Percentiles rank a stretch among this genome's conserved stretches.
Evolutionary conservation across 441 rosid species (phyloP).

Genomic region (Pelargonium australe): DNA sequence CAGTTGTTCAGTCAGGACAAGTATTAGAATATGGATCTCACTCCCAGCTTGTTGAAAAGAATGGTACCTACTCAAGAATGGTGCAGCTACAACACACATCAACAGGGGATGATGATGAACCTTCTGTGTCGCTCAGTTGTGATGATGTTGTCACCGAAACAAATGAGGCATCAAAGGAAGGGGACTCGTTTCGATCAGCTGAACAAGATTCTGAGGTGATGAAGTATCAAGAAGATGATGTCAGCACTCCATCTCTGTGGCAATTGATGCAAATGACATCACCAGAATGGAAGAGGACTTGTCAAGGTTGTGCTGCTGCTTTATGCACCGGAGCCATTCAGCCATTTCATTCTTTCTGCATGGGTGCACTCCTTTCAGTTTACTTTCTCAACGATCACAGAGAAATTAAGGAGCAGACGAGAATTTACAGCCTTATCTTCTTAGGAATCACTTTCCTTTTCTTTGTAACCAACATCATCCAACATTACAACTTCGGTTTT

Average conservation of each 20-base stretch:
- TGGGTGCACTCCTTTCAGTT: constrained; percentile 17
- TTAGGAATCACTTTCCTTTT: constrained; percentile 14
- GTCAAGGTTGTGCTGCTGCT: no score
- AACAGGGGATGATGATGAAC: constrained; percentile 3
- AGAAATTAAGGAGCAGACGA: constrained; percentile 15
- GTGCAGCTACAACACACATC: constrained; percentile 21
- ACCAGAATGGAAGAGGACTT: no score
- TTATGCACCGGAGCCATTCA: not conserved
- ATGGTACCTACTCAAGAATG: constrained; percentile 21
- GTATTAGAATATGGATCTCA: constrained; percentile 27
- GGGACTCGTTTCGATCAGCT: no score
- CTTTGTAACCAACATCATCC: constrained; percentile 20
- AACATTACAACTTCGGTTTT: constrained; percentile 25
- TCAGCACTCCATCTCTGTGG: no score
- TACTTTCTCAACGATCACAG: constrained; percentile 15
- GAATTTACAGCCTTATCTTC: constrained; percentile 19
- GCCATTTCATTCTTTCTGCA: constrained; percentile 16
- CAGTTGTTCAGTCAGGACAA: constrained; percentile 21
- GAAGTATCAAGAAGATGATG: no score
- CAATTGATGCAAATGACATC: no score
- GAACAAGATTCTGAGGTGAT: no score
- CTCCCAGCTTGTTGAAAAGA: constrained; percentile 13
- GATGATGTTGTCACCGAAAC: not conserved
- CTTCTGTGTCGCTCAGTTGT: not conserved
- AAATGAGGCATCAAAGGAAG: not conserved